Conservation (phyloP, 345 rosid species). For the Carallia brachiata region DNA sequence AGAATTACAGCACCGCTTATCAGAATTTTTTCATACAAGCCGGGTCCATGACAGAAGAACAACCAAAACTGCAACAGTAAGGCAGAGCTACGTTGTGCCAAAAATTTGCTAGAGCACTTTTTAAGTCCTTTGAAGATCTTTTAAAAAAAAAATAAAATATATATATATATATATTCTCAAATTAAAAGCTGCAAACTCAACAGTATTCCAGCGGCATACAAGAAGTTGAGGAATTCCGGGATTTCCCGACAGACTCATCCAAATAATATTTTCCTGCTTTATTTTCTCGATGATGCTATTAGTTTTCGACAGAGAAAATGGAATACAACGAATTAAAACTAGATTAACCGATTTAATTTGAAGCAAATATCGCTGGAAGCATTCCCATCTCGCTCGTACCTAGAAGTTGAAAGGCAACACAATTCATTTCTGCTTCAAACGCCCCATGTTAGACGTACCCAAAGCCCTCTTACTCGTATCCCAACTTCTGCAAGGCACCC, state of each 20-base stretch:
- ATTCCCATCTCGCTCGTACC: constrained; percentile 37
- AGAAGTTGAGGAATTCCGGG: constrained; percentile 79
- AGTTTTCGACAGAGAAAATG: no score
- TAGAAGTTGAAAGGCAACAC: constrained; percentile 73
- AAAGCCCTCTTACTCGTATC: constrained; percentile 63
- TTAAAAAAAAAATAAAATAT: no score
- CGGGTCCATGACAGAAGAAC: constrained; percentile 65
- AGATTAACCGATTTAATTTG: constrained; percentile 31
- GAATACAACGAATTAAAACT: no score
- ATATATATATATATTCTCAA: constrained; percentile 34
- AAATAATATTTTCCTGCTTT: no score
- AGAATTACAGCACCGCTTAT: constrained; percentile 54
- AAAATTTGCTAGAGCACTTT: constrained; percentile 58
- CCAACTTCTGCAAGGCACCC: constrained; percentile 81
- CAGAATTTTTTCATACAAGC: constrained; percentile 65
- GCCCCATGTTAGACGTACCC: constrained; percentile 75
- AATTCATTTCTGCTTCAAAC: constrained; percentile 87
- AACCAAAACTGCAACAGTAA: constrained; percentile 69
- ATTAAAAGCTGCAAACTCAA: constrained; percentile 80
- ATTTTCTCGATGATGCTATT: no score
- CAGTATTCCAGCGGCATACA: constrained; percentile 78
- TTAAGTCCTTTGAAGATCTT: constrained; percentile 69
- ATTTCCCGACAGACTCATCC: constrained; percentile 90
- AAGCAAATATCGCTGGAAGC: constrained; percentile 65
- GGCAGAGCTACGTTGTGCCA: constrained; percentile 59